Percentiles rank a stretch among this genome's conserved stretches.
phyloP scores from a whole-genome alignment of 257 asterid species.

The Petunia secreta region DNA sequence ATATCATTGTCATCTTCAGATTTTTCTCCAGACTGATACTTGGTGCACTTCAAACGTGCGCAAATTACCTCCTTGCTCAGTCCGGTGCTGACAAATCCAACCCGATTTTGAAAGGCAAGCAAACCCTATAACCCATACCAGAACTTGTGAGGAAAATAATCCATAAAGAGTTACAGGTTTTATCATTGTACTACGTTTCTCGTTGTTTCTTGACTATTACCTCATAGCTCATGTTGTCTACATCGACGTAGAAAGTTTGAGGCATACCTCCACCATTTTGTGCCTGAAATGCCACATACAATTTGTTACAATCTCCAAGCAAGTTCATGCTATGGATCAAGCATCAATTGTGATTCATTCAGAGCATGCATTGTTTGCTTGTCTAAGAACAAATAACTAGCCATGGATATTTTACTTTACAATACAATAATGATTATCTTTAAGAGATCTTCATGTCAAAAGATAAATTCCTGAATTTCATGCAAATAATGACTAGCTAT shows the following conservation, averaged over 20 bases:
- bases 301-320: background rate
- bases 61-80: background rate
- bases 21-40: background rate
- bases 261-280: background rate
- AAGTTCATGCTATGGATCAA: background rate
- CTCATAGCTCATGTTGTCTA: background rate
- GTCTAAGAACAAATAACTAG: conserved; percentile 1
- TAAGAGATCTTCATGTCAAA: background rate
- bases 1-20: background rate
- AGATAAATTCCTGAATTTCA: background rate
- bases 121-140: background rate
- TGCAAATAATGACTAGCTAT: background rate
- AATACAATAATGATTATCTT: background rate
- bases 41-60: background rate
- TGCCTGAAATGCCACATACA: conserved; percentile 7
- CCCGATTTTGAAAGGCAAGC: background rate
- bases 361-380: background rate
- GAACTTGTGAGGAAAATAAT: background rate
- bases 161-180: too few species aligned
- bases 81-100: background rate
- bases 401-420: background rate
- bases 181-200: background rate
- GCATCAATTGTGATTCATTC: background rate
- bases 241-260: background rate
- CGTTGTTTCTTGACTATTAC: background rate